Percentiles rank a stretch among this genome's conserved stretches.
These are phyloP conservation scores for Infundibulicybe gibba DNA, from an alignment of 768 basidiomycete species.

Conservation along the genomic window DNA sequence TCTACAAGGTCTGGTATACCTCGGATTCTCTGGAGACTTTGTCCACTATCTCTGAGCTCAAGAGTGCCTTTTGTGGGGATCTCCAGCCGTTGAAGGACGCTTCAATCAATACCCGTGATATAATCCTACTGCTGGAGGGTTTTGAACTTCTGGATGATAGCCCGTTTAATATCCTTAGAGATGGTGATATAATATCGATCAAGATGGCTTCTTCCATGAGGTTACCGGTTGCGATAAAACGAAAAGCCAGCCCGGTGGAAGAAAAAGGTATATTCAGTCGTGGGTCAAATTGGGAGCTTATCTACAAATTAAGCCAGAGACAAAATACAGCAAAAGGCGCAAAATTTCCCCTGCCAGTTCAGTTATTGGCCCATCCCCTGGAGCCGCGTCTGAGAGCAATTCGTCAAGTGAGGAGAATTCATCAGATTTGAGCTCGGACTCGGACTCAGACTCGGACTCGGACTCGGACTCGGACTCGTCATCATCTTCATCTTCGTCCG, in stretches of 20 bases:
- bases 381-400: too few relatives aligned
- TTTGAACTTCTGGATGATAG: conserved; percentile 45
- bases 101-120: conserved; percentile 13
- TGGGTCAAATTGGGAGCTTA: too few relatives aligned
- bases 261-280: conserved; percentile 1
- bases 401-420: too few relatives aligned
- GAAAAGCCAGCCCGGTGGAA: not conserved
- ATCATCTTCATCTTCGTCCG: conserved; percentile 19
- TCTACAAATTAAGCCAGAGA: conserved; percentile 1
- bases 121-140: conserved; percentile 37
- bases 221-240: conserved; percentile 2
- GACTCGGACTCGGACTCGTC: conserved; percentile 26
- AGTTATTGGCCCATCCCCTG: too few relatives aligned
- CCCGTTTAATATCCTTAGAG: conserved; percentile 34
- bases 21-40: conserved; percentile 21
- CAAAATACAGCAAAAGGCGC: conserved; percentile 16
- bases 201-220: conserved; percentile 10
- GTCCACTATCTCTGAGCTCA: conserved; percentile 31
- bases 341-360: conserved; percentile 6
- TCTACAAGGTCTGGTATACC: conserved; percentile 50
- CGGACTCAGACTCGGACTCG: conserved; percentile 3
- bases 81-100: conserved; percentile 25
- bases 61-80: conserved; percentile 28
- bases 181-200: conserved; percentile 44
- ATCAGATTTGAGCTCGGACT: not conserved